Evolutionary conservation across 1,284 basidiomycete species (phyloP).

Genomic region (Flammula alnicola): DNA sequence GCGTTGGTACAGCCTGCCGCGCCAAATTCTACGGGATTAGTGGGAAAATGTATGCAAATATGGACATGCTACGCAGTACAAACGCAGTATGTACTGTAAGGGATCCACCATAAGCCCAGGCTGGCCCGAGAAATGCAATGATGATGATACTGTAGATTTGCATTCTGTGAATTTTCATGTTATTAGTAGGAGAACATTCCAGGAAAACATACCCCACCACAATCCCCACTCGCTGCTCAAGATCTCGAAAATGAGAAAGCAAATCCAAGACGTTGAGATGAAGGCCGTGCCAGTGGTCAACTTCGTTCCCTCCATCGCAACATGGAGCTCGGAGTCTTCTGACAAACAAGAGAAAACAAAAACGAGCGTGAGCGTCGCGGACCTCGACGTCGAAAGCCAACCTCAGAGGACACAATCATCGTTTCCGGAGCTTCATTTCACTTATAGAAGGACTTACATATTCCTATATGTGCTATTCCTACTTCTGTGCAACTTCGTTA

Average conservation of each 20-base stretch:
- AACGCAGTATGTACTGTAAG: too few species aligned
- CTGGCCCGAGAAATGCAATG: too few species aligned
- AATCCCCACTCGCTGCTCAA: neutral
- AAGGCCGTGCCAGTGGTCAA: neutral
- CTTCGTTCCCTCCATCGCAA: too few species aligned
- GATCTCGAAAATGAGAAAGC: slow-evolving; percentile 1
- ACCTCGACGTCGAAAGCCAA: slow-evolving; percentile 6
- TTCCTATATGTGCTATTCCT: slow-evolving; percentile 31
- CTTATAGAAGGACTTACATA: slow-evolving; percentile 23
- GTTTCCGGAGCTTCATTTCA: slow-evolving; percentile 23
- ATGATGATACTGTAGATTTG: too few species aligned
- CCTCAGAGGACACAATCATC: neutral
- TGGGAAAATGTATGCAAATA: too few species aligned
- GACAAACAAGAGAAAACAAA: slow-evolving; percentile 21
- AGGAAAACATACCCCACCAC: too few species aligned
- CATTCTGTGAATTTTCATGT: too few species aligned
- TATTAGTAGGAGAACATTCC: too few species aligned
- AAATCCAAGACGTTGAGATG: neutral
- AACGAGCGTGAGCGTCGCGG: neutral
- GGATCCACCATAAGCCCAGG: too few species aligned
- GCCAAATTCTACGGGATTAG: too few species aligned
- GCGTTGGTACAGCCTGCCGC: too few species aligned
- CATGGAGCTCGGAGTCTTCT: neutral
- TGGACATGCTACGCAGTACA: too few species aligned
- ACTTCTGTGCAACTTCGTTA: slow-evolving; percentile 31